A percentile compares a stretch with the other conserved stretches of the same genome.
phyloP scores from a whole-genome alignment of 2,329 filamentous ascomycete species.

The Fusarium begoniae region DNA sequence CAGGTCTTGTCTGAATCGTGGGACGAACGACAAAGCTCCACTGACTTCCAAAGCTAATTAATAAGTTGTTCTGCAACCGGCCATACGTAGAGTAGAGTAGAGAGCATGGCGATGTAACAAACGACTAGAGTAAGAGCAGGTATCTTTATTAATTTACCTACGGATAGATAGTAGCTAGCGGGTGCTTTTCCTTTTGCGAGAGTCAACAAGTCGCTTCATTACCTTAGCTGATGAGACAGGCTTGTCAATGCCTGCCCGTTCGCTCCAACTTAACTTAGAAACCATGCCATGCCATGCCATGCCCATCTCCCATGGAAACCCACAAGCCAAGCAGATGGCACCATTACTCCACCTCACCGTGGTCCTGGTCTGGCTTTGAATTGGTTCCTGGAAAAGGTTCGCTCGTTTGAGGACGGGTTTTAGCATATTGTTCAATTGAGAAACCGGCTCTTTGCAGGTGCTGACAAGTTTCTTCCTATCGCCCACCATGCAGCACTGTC shows the following conservation, averaged over 20 bases:
- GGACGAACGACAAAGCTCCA: conserved; percentile 31
- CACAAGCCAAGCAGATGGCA: conserved; percentile 40
- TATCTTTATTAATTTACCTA: conserved; percentile 6
- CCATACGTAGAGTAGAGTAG: not conserved
- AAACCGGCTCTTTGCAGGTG: conserved; percentile 1
- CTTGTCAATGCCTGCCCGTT: conserved; percentile 33
- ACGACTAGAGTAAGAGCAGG: not conserved
- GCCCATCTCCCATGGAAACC: conserved; percentile 30
- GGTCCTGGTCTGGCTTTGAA: conserved; percentile 36
- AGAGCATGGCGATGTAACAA: not conserved
- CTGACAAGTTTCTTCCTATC: conserved; percentile 6
- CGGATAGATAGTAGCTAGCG: not conserved
- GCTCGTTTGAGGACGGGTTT: conserved; percentile 19
- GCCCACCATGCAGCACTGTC: conserved; percentile 10
- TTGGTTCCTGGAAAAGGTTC: conserved; percentile 22
- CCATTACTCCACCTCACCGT: conserved; percentile 43
- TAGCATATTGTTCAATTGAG: not conserved
- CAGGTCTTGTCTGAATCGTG: conserved; percentile 24
- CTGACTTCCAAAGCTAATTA: conserved; percentile 32
- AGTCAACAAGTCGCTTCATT: conserved; percentile 9
- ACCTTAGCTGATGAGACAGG: conserved; percentile 23
- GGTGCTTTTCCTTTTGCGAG: conserved; percentile 27
- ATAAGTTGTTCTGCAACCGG: conserved; percentile 37
- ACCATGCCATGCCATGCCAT: conserved; percentile 10
- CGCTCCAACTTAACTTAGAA: not conserved